Conservation (phyloP, 768 basidiomycete species). For the Pulveroboletus ravenelii region DNA sequence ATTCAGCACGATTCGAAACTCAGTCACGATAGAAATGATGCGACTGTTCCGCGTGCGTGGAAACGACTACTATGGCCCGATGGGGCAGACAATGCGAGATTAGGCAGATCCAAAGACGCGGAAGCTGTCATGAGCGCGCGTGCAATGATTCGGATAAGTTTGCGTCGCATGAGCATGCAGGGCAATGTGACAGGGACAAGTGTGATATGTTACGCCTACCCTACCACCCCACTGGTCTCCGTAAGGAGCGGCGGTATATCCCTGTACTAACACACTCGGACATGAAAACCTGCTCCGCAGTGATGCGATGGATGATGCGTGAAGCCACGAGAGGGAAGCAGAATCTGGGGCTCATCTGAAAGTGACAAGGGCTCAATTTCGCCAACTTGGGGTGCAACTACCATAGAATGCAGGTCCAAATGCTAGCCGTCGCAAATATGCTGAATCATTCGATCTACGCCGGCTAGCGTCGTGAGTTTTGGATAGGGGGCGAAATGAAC, state of each 20-base stretch:
- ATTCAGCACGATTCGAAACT: slow-evolving; percentile 4
- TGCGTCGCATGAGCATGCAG: slow-evolving; percentile 2
- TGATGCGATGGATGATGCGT: not conserved
- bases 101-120: slow-evolving; percentile 10
- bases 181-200: slow-evolving; percentile 6
- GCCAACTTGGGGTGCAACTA: not conserved
- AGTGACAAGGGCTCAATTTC: not conserved
- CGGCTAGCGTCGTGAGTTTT: slow-evolving; percentile 1
- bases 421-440: slow-evolving; percentile 5
- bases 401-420: slow-evolving; percentile 10
- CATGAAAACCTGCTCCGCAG: slow-evolving; percentile 7
- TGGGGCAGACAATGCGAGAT: slow-evolving; percentile 23
- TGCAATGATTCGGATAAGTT: not conserved
- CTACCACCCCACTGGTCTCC: slow-evolving; percentile 2
- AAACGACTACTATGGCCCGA: slow-evolving; percentile 18
- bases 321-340: slow-evolving; percentile 3
- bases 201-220: slow-evolving; percentile 9
- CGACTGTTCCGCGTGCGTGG: slow-evolving; percentile 3
- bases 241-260: slow-evolving; percentile 4
- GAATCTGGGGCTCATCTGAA: not conserved
- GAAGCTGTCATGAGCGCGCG: not conserved
- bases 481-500: not conserved
- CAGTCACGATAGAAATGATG: slow-evolving; percentile 13
- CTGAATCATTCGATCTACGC: not conserved
- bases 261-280: not conserved